Base-by-base conservation (phyloP, 306 rosid species). In the Prinsepia uniflora region DNA sequence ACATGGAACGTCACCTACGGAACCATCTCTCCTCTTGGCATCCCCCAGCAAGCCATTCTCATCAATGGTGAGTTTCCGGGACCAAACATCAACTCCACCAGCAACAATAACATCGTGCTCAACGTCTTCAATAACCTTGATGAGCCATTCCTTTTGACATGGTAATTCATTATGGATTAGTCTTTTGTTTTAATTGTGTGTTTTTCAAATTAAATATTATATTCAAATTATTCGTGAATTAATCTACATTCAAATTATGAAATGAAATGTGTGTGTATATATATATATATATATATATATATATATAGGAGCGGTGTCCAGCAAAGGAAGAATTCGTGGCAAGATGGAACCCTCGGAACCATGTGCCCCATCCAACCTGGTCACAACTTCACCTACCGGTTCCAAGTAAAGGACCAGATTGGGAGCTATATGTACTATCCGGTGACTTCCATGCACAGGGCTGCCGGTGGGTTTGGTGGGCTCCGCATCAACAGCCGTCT, bases 1-100 rank as follows among this genome's bases (percentile, higher is more conserved):
- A 81, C 87, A n/a, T 92, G 98, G 97, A 79, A 92, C 0, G 76
- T 92, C 30, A 87, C 89, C 10, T 89, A 89, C 61, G 98, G 96
- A 8, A 84, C 95, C 42, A 42, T 87, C 20, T 83, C 96, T 45
- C 98, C 98, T 0, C 63, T 87, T 8, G 96, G 96, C 18, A 83
- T 83, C 0, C 96, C 98, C 0, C 95, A 92, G 10, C 96, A 89
- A 68, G 95, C 73, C n/a, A 92, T 92, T 76, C 94, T 92, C 67
- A 92, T 92, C 68, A 92, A 92, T 9, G 82, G 78, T 5, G 70
- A 87, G 75, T 92, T 89, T 53, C 98, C 98, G 0, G 98, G 98
- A 11, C 96, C 98, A 20, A 83, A 84, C 61, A 84, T 92, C 79
- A 92, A 92, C 62, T 83, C 92, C 63, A 87, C 96, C 63, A 56